phyloP scores from a whole-genome alignment of 176 grass and related monocot genomes.

The Avena eriantha region DNA sequence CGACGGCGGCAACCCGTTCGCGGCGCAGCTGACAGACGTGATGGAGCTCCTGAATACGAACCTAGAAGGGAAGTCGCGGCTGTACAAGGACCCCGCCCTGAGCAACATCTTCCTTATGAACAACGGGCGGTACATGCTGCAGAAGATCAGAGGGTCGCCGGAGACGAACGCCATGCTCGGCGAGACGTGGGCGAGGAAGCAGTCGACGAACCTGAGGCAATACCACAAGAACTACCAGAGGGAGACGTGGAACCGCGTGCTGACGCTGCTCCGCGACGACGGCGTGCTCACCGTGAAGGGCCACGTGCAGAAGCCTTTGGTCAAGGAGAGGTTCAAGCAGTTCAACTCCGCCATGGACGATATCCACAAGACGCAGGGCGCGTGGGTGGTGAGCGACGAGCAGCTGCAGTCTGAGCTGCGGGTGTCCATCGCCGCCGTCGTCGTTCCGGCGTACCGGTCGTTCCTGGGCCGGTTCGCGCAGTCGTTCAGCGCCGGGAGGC shows the following conservation, averaged over 20 bases:
- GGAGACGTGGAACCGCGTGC: constrained; percentile 87
- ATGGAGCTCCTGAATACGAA: constrained; percentile 82
- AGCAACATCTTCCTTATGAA: constrained; percentile 96
- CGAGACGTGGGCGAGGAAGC: constrained; percentile 74
- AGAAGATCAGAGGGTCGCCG: constrained; percentile 81
- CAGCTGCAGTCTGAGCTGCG: constrained; percentile 92
- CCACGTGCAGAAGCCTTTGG: constrained; percentile 64
- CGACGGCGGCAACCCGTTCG: constrained; percentile 58
- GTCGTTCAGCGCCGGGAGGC: constrained; percentile 64
- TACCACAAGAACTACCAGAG: constrained; percentile 99
- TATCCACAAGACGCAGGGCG: constrained; percentile 78
- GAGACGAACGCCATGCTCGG: constrained; percentile 71
- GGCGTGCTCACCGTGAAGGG: constrained; percentile 81
- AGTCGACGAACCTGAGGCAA: constrained; percentile 71
- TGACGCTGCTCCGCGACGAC: constrained; percentile 65
- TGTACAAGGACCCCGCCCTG: constrained; percentile 74
- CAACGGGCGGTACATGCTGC: constrained; percentile 90
- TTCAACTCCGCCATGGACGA: constrained; percentile 92
- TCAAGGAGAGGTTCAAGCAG: constrained; percentile 91
- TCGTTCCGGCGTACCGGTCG: constrained; percentile 86
- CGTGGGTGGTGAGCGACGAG: constrained; percentile 82
- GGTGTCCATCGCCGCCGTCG: constrained; percentile 79
- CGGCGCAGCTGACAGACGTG: constrained; percentile 66
- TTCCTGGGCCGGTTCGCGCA: constrained; percentile 83
- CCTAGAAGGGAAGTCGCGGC: constrained; percentile 74